phyloP scores from a whole-genome alignment of 768 basidiomycete species.

The Agaricus sinodeliciosus region DNA sequence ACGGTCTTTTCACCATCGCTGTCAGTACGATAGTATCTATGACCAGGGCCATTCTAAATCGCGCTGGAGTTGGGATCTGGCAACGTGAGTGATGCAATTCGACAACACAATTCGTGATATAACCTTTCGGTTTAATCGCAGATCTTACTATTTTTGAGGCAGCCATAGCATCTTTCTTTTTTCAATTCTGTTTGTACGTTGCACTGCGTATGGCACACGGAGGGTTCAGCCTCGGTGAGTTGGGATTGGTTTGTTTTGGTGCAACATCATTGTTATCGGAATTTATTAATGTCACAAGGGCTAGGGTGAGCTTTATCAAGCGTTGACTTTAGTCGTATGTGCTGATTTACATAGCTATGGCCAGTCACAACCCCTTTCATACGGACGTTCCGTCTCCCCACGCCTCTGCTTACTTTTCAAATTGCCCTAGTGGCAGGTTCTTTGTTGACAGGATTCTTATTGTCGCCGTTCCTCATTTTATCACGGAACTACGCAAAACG shows the following conservation, averaged over 20 bases:
- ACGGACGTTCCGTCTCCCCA: slow-evolving; percentile 89
- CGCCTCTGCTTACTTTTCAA: slow-evolving; percentile 87
- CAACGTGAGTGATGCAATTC: slow-evolving; percentile 46
- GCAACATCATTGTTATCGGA: slow-evolving; percentile 86
- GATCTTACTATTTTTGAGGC: slow-evolving; percentile 79
- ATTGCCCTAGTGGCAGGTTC: slow-evolving; percentile 90
- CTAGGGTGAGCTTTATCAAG: slow-evolving; percentile 48
- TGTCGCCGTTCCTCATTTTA: slow-evolving; percentile 89
- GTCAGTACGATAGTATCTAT: slow-evolving; percentile 43
- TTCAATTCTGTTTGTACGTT: slow-evolving; percentile 87
- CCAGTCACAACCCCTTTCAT: slow-evolving; percentile 76
- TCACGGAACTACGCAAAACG: slow-evolving; percentile 88
- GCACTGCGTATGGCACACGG: slow-evolving; percentile 86
- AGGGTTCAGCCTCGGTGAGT: slow-evolving; percentile 94
- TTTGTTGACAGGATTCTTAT: slow-evolving; percentile 84
- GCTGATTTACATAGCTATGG: slow-evolving; percentile 50
- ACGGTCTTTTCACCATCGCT: slow-evolving; percentile 54
- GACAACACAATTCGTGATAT: not conserved
- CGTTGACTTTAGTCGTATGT: not conserved
- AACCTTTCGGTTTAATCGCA: slow-evolving; percentile 22
- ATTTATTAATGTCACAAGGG: slow-evolving; percentile 75
- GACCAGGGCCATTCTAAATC: slow-evolving; percentile 40
- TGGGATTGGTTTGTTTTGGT: slow-evolving; percentile 83
- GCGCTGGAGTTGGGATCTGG: slow-evolving; percentile 51
- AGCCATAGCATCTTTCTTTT: slow-evolving; percentile 67